Evolutionary conservation across 441 rosid species (phyloP), one percentile per base, ranked within the genome.

Genomic region (Pelargonium myrrhifolium): DNA sequence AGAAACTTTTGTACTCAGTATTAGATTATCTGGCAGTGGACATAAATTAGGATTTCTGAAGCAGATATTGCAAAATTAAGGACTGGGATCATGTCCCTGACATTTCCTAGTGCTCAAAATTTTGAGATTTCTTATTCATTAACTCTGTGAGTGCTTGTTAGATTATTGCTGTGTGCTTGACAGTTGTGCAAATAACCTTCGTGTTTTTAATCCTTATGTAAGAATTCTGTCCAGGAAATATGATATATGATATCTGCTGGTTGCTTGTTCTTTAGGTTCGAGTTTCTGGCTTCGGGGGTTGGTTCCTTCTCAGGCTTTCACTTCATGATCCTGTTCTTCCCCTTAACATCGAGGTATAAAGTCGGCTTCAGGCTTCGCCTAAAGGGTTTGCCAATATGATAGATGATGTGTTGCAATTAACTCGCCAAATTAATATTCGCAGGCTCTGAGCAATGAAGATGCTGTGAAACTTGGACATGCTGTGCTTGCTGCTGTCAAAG

Each of bases 291-390:
- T 85, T 78, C 60, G 92, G 96, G 70, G 99, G 99, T 79, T 94
- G 99, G 98, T 90, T 94, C 80, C 98, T 92, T 79, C 93, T 94
- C 20, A 90, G 99, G 78, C 97, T 94, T 61, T 92, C 99, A 0
- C 97, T 92, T 45, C 99, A 92, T 35, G 98, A 94, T 75, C 99
- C 97, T 45, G 99, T 94, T 78, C 98, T 94, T 68, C 98, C 99
- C 75, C 98, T 94, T 45, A 94, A 94, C 83, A 90, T 94, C 7
- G 99, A 94, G 98, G 98, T 94, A 81, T 8, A 49, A 42, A 59
- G 64, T 15, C 5, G 24, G 12, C 42, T 62, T 72, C 59, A 62
- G 26, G n/a, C n/a, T n/a, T n/a, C n/a, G n/a, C n/a, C 31, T 56
- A 53, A 62, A 35, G 53, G 37, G 65, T 42, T 64, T 17, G 31